These are phyloP conservation scores for Zymoseptoria passerinii DNA, from an alignment of 2,329 filamentous ascomycete genomes.

Conservation along the genomic window DNA sequence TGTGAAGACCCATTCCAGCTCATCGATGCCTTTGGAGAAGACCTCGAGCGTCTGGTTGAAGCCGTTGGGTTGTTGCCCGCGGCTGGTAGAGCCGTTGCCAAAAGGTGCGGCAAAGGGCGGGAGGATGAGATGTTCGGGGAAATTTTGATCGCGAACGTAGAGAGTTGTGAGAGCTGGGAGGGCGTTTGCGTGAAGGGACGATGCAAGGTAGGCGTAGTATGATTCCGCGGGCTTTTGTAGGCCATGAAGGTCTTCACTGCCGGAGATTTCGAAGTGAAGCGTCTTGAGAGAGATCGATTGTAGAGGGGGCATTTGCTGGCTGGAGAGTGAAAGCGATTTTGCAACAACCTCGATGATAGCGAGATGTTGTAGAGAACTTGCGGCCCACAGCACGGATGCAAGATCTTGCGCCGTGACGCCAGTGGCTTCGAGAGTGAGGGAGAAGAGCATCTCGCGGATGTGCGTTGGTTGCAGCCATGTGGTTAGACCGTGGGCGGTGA, in stretches of 20 bases:
- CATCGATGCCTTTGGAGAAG: conserved; percentile 59
- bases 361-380: conserved; percentile 51
- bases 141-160: conserved; percentile 77
- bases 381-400: conserved; percentile 52
- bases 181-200: conserved; percentile 67
- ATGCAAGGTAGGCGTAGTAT: conserved; percentile 80
- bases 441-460: conserved; percentile 53
- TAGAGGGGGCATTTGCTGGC: conserved; percentile 52
- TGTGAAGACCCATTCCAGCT: conserved; percentile 61
- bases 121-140: conserved; percentile 71
- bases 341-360: conserved; percentile 50
- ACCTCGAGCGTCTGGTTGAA: conserved; percentile 53
- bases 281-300: conserved; percentile 60
- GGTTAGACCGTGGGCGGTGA: conserved; percentile 64
- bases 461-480: conserved; percentile 57
- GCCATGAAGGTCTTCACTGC: conserved; percentile 51
- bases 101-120: conserved; percentile 55
- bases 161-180: conserved; percentile 67
- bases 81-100: conserved; percentile 22
- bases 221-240: conserved; percentile 44
- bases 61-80: conserved; percentile 21
- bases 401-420: conserved; percentile 57
- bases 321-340: conserved; percentile 45
- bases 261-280: conserved; percentile 75
- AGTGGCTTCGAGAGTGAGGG: conserved; percentile 63